Conservation (phyloP, 192 early-diverging fungal genomes). For the Podochytrium sp. region DNA sequence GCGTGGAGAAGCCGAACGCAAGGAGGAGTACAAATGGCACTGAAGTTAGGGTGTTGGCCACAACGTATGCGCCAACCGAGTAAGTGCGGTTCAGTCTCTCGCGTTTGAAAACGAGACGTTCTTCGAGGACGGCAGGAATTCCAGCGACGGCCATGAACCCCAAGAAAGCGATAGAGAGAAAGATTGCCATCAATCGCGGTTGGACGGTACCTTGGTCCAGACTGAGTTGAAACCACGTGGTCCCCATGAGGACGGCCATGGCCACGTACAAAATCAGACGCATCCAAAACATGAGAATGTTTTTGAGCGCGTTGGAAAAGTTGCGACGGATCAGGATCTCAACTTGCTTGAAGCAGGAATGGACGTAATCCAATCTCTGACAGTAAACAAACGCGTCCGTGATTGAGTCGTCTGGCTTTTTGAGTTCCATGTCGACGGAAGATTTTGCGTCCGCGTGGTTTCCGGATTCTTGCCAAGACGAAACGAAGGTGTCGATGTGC, state of each 20-base stretch:
- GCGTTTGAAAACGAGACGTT: constrained; percentile 43
- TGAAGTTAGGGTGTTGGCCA: constrained; percentile 38
- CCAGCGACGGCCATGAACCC: constrained; percentile 46
- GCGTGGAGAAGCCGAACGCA: constrained; percentile 33
- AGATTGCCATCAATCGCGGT: constrained; percentile 34
- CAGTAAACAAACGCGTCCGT: background rate
- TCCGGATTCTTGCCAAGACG: background rate
- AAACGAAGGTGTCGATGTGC: background rate
- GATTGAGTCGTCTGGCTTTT: background rate
- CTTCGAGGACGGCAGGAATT: constrained; percentile 47
- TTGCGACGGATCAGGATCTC: constrained; percentile 18
- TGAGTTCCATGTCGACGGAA: background rate
- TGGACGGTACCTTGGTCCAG: constrained; percentile 13
- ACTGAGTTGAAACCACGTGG: constrained; percentile 18
- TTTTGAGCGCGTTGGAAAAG: constrained; percentile 28
- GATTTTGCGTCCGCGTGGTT: background rate
- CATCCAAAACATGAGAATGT: constrained; percentile 38
- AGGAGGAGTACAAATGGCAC: constrained; percentile 37
- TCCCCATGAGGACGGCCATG: constrained; percentile 38
- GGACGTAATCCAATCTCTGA: background rate
- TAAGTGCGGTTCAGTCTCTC: constrained; percentile 38
- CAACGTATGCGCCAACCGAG: constrained; percentile 36
- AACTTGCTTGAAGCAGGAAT: constrained; percentile 27
- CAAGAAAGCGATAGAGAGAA: constrained; percentile 37
- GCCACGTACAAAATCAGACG: constrained; percentile 41